Conservation (phyloP, 345 rosid genomes). For the Limnanthes douglasii region DNA sequence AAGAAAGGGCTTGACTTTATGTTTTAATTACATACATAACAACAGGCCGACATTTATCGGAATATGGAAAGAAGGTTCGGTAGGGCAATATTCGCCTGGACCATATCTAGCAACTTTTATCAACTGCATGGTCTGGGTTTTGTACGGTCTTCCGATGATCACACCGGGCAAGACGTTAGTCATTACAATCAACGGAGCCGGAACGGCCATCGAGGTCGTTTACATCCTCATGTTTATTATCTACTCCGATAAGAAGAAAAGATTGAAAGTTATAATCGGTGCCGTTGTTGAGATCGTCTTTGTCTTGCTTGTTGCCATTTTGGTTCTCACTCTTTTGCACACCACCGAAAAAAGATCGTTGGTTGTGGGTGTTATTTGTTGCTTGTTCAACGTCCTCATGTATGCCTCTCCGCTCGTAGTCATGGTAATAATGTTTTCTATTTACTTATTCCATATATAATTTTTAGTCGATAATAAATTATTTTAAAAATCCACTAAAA, state of each 20-base stretch:
- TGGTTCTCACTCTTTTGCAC: slow-evolving; percentile 33
- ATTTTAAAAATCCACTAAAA: no score
- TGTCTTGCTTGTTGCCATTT: slow-evolving; percentile 11
- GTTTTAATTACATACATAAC: background rate
- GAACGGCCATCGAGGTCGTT: slow-evolving; percentile 36
- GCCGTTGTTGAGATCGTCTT: slow-evolving; percentile 25
- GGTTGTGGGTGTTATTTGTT: slow-evolving; percentile 46
- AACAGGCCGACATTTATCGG: slow-evolving; percentile 64
- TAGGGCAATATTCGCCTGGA: slow-evolving; percentile 57
- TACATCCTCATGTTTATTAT: slow-evolving; percentile 33
- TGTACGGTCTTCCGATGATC: slow-evolving; percentile 73
- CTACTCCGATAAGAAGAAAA: slow-evolving; percentile 19
- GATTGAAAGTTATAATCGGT: slow-evolving; percentile 18
- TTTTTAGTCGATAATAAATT: background rate
- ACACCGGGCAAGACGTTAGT: slow-evolving; percentile 56
- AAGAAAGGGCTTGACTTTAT: background rate
- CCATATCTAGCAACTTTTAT: slow-evolving; percentile 74
- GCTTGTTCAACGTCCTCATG: slow-evolving; percentile 57
- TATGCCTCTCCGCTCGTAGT: slow-evolving; percentile 74
- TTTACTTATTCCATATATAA: background rate
- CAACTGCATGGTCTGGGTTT: slow-evolving; percentile 73
- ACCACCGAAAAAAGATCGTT: slow-evolving; percentile 24
- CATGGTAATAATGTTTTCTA: no score
- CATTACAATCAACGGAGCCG: slow-evolving; percentile 58
- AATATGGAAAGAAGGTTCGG: slow-evolving; percentile 58